Percentiles rank a stretch among this genome's conserved stretches.
Conservation (phyloP, 768 basidiomycete genomes). For the Suillus americanus region DNA sequence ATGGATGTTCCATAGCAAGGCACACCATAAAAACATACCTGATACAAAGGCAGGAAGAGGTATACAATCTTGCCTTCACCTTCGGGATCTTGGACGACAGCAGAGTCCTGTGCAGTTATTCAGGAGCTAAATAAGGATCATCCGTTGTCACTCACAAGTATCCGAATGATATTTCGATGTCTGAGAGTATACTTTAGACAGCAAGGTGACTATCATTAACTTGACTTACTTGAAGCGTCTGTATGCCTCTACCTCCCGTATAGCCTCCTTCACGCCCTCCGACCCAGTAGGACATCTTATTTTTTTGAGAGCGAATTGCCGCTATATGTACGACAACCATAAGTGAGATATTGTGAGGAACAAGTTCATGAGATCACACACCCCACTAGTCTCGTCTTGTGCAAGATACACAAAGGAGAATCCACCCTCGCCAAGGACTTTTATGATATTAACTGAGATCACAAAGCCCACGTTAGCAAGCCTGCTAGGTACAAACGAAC, state of each 20-base stretch:
- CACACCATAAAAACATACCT: constrained; percentile 43
- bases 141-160: constrained; percentile 53
- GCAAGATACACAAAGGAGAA: constrained; percentile 91
- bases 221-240: constrained; percentile 82
- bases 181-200: constrained; percentile 36
- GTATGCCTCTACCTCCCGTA: constrained; percentile 92
- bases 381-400: constrained; percentile 83
- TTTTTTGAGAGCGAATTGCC: constrained; percentile 96
- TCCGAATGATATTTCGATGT: constrained; percentile 96
- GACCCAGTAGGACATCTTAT: constrained; percentile 88
- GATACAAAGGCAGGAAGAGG: constrained; percentile 92
- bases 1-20: not conserved
- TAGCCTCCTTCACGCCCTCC: constrained; percentile 86
- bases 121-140: not conserved
- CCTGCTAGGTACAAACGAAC: constrained; percentile 2
- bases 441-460: constrained; percentile 76
- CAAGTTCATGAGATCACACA: constrained; percentile 35
- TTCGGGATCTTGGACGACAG: constrained; percentile 90
- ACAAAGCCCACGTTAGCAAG: constrained; percentile 5
- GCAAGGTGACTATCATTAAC: not conserved
- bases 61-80: constrained; percentile 96
- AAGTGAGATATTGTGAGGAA: constrained; percentile 3
- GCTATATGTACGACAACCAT: constrained; percentile 36
- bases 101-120: constrained; percentile 66
- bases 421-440: constrained; percentile 93